A percentile compares a stretch with the other conserved stretches of the same genome.
Conservation (phyloP, 257 asterid species). For the Gentiana macrophylla region DNA sequence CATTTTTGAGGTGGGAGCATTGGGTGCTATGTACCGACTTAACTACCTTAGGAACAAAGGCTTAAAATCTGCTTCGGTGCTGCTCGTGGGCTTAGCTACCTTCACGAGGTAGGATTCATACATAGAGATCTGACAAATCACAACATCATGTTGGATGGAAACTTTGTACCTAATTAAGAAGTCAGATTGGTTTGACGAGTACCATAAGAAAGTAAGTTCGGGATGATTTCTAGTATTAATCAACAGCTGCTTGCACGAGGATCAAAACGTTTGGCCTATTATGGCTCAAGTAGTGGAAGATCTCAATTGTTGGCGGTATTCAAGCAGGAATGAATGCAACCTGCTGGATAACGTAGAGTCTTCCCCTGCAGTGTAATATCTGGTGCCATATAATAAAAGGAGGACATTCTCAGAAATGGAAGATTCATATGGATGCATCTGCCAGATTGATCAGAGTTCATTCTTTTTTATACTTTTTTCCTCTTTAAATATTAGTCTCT, state of each 20-base stretch:
- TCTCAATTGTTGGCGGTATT: too few relatives aligned
- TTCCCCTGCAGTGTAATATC: not conserved
- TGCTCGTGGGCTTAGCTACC: slow-evolving; percentile 7
- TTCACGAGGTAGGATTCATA: slow-evolving; percentile 4
- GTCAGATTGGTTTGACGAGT: not conserved
- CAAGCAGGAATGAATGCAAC: too few relatives aligned
- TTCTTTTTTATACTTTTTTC: not conserved
- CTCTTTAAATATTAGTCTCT: not conserved
- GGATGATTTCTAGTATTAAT: not conserved
- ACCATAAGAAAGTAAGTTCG: not conserved
- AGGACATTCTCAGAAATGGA: not conserved
- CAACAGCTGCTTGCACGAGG: slow-evolving; percentile 6
- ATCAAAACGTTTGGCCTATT: too few relatives aligned
- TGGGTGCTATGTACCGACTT: slow-evolving; percentile 5
- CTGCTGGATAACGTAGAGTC: too few relatives aligned
- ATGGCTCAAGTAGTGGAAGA: too few relatives aligned
- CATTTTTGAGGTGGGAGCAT: slow-evolving; percentile 7
- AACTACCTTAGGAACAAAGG: slow-evolving; percentile 10
- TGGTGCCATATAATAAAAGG: not conserved
- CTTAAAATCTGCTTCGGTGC: slow-evolving; percentile 11
- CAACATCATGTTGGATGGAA: slow-evolving; percentile 8
- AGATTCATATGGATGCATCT: too few relatives aligned
- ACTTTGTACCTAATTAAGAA: slow-evolving; percentile 2
- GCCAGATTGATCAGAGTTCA: not conserved
- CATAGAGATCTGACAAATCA: slow-evolving; percentile 9